These are phyloP conservation scores for Talaromyces albobiverticillius DNA, from an alignment of 2,329 filamentous ascomycete species.

Conservation along the genomic window DNA sequence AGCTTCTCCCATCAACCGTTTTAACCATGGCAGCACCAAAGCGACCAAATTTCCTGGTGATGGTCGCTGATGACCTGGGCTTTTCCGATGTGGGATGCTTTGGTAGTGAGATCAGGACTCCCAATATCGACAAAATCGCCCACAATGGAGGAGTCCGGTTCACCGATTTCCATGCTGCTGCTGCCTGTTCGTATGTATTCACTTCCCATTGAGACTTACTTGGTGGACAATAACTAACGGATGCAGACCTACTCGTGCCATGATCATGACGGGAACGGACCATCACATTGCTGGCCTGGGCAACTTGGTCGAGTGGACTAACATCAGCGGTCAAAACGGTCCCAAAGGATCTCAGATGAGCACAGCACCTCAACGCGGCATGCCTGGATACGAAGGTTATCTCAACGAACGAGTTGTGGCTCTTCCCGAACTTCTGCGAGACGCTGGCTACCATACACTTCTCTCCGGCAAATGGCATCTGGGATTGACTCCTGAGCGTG, in stretches of 20 bases:
- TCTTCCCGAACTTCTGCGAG: constrained; percentile 57
- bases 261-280: constrained; percentile 66
- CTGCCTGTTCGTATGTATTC: constrained; percentile 54
- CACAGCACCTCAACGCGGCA: constrained; percentile 55
- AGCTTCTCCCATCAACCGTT: background rate
- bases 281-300: constrained; percentile 56
- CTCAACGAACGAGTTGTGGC: constrained; percentile 59
- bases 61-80: constrained; percentile 59
- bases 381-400: constrained; percentile 63
- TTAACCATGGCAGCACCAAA: constrained; percentile 29
- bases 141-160: constrained; percentile 54
- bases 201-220: background rate
- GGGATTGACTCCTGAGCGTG: constrained; percentile 56
- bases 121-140: constrained; percentile 56
- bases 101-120: constrained; percentile 60
- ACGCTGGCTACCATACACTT: constrained; percentile 58
- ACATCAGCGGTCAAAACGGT: constrained; percentile 53
- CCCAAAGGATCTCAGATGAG: constrained; percentile 51
- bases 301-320: constrained; percentile 59
- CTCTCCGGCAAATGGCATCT: constrained; percentile 66
- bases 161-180: constrained; percentile 64
- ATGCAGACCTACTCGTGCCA: constrained; percentile 55
- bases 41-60: constrained; percentile 59
- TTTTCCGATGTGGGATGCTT: constrained; percentile 60
- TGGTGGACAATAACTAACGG: background rate